These are phyloP conservation scores for Parascedosporium putredinis DNA, from an alignment of 2,329 filamentous ascomycete species.

Conservation along the genomic window DNA sequence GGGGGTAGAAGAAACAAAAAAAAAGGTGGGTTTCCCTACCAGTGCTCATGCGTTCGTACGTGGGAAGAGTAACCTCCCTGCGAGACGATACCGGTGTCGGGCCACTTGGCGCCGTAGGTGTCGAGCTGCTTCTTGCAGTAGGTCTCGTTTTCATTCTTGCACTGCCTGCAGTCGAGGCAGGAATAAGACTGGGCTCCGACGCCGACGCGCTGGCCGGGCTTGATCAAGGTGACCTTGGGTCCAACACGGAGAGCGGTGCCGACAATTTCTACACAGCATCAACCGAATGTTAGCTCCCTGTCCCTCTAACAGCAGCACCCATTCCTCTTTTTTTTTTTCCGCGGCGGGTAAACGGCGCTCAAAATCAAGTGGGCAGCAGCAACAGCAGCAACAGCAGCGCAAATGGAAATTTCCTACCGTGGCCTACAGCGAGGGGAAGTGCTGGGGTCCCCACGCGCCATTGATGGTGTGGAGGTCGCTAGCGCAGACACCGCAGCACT, in stretches of 20 bases:
- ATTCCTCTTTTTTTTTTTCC: not conserved
- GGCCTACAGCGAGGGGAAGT: conserved; percentile 50
- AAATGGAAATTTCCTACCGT: conserved; percentile 37
- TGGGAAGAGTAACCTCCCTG: conserved; percentile 54
- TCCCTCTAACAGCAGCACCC: too few species aligned
- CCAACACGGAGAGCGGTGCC: conserved; percentile 54
- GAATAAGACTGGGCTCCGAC: conserved; percentile 59
- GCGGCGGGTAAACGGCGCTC: too few species aligned
- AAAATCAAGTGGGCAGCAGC: not conserved
- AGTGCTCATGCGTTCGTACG: conserved; percentile 68
- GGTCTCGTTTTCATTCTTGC: conserved; percentile 56
- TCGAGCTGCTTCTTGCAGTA: conserved; percentile 52
- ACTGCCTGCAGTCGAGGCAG: conserved; percentile 54
- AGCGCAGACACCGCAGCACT: conserved; percentile 62
- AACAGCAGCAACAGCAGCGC: not conserved
- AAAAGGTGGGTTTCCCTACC: too few species aligned
- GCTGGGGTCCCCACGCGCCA: conserved; percentile 50
- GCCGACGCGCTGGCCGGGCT: conserved; percentile 54
- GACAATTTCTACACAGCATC: conserved; percentile 46
- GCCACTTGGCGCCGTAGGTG: conserved; percentile 49
- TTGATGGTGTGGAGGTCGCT: conserved; percentile 57
- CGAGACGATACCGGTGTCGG: conserved; percentile 51
- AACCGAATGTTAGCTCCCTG: not conserved
- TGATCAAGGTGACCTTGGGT: conserved; percentile 47
- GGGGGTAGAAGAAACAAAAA: too few species aligned